A percentile compares a stretch with the other conserved stretches of the same genome.
Conservation (phyloP, 2,329 filamentous ascomycete genomes). For the Sclerotinia sclerotiorum region DNA sequence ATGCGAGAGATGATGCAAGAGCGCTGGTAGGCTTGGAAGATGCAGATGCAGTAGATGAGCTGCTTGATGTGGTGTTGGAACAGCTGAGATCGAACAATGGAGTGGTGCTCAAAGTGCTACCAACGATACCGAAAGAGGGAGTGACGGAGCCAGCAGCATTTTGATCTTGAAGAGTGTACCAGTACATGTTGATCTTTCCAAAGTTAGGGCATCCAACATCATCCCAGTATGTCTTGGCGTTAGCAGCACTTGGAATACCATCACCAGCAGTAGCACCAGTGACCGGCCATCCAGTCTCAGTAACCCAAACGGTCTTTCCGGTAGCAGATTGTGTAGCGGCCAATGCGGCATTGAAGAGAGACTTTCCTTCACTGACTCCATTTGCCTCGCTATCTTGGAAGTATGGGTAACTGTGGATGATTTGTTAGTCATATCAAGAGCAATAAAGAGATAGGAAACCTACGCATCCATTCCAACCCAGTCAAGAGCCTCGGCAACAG, state of each 20-base stretch:
- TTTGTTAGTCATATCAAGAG: background rate
- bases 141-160: slow-evolving; percentile 54
- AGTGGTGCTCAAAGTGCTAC: slow-evolving; percentile 51
- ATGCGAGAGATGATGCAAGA: slow-evolving; percentile 24
- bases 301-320: slow-evolving; percentile 77
- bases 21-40: slow-evolving; percentile 24
- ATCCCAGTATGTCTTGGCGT: slow-evolving; percentile 80
- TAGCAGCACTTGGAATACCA: slow-evolving; percentile 62
- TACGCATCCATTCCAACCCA: slow-evolving; percentile 77
- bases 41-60: slow-evolving; percentile 23
- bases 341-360: slow-evolving; percentile 68
- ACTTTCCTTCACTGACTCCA: slow-evolving; percentile 60
- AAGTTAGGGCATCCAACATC: slow-evolving; percentile 72
- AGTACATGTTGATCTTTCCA: slow-evolving; percentile 66
- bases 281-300: slow-evolving; percentile 86
- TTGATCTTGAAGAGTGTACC: slow-evolving; percentile 74
- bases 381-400: slow-evolving; percentile 71
- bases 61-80: slow-evolving; percentile 39
- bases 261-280: slow-evolving; percentile 62
- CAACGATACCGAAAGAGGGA: slow-evolving; percentile 71
- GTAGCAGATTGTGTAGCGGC: slow-evolving; percentile 57
- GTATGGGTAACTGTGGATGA: slow-evolving; percentile 63
- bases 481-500: slow-evolving; percentile 68
- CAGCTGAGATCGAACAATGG: slow-evolving; percentile 66
- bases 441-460: background rate